Evolutionary conservation across 805 yeast species (phyloP).

Genomic region (Lipomyces spencermartinsiae): DNA sequence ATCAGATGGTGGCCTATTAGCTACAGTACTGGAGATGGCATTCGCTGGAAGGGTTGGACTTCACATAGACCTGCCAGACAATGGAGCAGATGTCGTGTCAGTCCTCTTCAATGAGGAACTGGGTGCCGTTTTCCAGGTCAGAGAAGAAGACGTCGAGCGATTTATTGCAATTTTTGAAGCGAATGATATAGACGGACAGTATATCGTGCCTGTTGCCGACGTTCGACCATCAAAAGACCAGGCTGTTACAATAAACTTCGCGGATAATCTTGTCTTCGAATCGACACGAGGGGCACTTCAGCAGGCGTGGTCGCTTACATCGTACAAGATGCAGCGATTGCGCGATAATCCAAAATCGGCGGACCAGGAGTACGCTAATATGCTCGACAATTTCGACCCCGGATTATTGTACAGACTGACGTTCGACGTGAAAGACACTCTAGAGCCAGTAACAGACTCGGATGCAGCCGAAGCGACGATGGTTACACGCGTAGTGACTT

Average conservation of each 20-base stretch:
- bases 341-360: constrained; percentile 95
- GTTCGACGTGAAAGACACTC: constrained; percentile 51
- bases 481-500: constrained; percentile 11
- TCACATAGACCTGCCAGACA: constrained; percentile 51
- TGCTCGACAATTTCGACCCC: constrained; percentile 83
- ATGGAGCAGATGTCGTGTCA: constrained; percentile 55
- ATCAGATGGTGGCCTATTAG: constrained; percentile 94
- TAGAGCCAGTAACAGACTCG: constrained; percentile 20
- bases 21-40: constrained; percentile 91
- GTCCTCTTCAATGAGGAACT: constrained; percentile 88
- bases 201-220: constrained; percentile 69
- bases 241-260: constrained; percentile 29
- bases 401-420: constrained; percentile 85
- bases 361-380: constrained; percentile 78
- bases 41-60: constrained; percentile 93
- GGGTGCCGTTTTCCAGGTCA: constrained; percentile 94
- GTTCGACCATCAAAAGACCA: constrained; percentile 59
- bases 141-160: constrained; percentile 56
- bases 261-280: constrained; percentile 25
- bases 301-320: constrained; percentile 83
- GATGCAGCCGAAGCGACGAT: constrained; percentile 24
- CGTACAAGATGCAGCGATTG: constrained; percentile 85
- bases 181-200: constrained; percentile 63
- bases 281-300: constrained; percentile 53
- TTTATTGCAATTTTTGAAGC: constrained; percentile 63